These are phyloP conservation scores for Sonneratia alba DNA, from an alignment of 345 rosid species.

Conservation along the genomic window DNA sequence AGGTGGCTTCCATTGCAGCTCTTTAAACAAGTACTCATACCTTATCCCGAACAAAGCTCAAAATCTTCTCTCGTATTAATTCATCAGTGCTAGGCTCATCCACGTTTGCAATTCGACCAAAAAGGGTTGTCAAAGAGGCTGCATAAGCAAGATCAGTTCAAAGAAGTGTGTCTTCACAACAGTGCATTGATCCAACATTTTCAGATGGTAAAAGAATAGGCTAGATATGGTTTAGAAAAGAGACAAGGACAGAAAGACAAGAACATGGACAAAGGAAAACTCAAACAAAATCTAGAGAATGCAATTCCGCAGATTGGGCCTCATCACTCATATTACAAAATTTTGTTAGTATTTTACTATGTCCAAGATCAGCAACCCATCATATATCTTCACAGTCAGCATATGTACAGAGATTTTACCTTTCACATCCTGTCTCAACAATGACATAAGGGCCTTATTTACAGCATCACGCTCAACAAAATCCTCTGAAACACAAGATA, in stretches of 20 bases:
- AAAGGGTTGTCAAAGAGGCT: conserved; percentile 82
- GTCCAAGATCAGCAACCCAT: not conserved
- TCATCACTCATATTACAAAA: not conserved
- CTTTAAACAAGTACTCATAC: conserved; percentile 19
- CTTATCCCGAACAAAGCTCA: conserved; percentile 84
- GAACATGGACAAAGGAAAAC: not conserved
- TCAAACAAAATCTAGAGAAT: not conserved
- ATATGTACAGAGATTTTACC: conserved; percentile 33
- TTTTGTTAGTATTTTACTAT: not conserved
- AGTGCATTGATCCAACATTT: not conserved
- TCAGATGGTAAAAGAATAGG: not conserved
- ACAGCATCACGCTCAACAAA: conserved; percentile 95
- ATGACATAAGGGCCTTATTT: conserved; percentile 89
- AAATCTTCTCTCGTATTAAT: conserved; percentile 70
- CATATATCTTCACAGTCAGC: not conserved
- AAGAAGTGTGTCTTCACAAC: not conserved
- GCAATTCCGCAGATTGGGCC: not conserved
- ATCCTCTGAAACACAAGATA: conserved; percentile 43
- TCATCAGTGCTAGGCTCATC: conserved; percentile 73
- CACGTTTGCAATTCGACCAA: conserved; percentile 64
- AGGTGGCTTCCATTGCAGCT: not conserved
- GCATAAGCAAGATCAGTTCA: conserved; percentile 13
- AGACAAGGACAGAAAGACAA: not conserved
- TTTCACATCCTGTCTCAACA: conserved; percentile 93
- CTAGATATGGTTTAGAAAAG: not conserved